Evolutionary conservation across 2,329 filamentous ascomycete species (phyloP).

Genomic region (Penicillium sp.): DNA sequence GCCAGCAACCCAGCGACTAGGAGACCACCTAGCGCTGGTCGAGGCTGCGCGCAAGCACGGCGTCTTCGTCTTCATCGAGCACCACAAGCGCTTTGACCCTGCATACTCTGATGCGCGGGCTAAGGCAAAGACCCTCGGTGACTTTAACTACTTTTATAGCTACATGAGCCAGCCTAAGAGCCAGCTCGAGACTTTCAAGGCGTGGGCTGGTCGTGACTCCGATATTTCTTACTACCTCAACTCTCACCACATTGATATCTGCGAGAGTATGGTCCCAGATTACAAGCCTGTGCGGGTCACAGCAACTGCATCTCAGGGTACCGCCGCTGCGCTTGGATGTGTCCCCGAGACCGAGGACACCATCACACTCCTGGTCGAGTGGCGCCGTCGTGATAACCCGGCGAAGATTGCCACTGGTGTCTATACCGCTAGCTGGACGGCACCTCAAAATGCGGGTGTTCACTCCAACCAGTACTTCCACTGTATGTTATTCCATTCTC

Average conservation of each 20-base stretch:
- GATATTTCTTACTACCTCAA: constrained; percentile 97
- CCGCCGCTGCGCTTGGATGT: constrained; percentile 76
- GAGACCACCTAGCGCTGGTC: constrained; percentile 74
- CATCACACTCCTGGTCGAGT: constrained; percentile 85
- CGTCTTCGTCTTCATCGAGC: constrained; percentile 90
- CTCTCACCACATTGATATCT: constrained; percentile 89
- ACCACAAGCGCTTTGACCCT: constrained; percentile 95
- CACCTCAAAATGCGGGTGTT: constrained; percentile 87
- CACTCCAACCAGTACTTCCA: constrained; percentile 98
- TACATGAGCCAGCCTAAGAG: constrained; percentile 95
- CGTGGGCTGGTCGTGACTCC: constrained; percentile 86
- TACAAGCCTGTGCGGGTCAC: constrained; percentile 75
- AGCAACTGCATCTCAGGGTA: constrained; percentile 77
- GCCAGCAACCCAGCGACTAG: constrained; percentile 81
- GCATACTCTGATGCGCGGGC: constrained; percentile 85
- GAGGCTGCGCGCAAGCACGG: constrained; percentile 68
- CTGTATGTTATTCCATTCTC: constrained; percentile 44
- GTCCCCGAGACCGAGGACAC: constrained; percentile 83
- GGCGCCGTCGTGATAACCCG: constrained; percentile 70
- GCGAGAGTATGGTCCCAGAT: constrained; percentile 84
- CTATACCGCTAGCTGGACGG: constrained; percentile 93
- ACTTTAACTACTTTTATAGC: constrained; percentile 98
- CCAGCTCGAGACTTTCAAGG: constrained; percentile 90
- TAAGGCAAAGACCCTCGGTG: constrained; percentile 72
- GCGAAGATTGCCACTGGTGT: constrained; percentile 77